phyloP scores from a whole-genome alignment of 1,284 basidiomycete genomes.

The Tilletia setariae region DNA sequence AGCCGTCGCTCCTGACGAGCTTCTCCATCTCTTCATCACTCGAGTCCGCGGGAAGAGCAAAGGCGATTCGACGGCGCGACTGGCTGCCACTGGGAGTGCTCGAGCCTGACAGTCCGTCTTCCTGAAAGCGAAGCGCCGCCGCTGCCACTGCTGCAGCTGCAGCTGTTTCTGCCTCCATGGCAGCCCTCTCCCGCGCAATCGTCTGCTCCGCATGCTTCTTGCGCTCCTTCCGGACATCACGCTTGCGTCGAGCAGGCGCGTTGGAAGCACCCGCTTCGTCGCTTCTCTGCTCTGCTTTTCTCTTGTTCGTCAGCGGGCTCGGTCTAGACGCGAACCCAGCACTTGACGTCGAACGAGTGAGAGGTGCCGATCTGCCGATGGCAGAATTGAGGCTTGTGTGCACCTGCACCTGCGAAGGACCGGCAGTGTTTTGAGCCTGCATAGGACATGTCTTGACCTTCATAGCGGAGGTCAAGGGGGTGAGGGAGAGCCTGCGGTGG shows the following conservation, averaged over 20 bases:
- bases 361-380: too few relatives aligned
- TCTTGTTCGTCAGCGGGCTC: background rate
- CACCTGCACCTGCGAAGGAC: background rate
- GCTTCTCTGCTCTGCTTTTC: background rate
- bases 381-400: slow-evolving; percentile 4
- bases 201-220: slow-evolving; percentile 11
- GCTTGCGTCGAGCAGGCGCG: background rate
- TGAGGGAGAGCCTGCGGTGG: background rate
- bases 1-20: too few relatives aligned
- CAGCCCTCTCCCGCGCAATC: slow-evolving; percentile 6
- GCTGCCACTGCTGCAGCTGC: background rate
- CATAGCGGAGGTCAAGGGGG: background rate
- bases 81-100: background rate
- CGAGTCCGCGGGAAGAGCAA: background rate
- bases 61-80: slow-evolving; percentile 1
- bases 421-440: background rate
- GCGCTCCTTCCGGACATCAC: slow-evolving; percentile 11
- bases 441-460: slow-evolving; percentile 6
- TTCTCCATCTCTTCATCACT: background rate
- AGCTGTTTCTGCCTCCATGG: background rate
- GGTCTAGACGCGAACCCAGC: too few relatives aligned
- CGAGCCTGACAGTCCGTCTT: background rate
- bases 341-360: too few relatives aligned
- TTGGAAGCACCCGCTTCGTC: background rate
- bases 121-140: background rate